phyloP scores from a whole-genome alignment of 1,284 basidiomycete genomes.

The Leccinum huronense region DNA sequence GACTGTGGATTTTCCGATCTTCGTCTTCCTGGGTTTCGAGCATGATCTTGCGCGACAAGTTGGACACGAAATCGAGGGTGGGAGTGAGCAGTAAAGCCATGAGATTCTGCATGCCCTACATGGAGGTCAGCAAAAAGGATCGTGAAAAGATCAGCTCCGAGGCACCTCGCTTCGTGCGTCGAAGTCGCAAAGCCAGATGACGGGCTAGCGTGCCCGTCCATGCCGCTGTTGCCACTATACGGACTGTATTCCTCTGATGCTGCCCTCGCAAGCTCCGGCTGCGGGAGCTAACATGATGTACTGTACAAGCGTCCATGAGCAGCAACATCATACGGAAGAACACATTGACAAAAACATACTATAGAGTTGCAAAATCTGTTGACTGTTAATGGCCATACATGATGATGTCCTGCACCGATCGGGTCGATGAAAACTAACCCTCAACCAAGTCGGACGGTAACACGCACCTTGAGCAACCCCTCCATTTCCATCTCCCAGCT shows the following conservation, averaged over 20 bases:
- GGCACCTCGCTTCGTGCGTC: slow-evolving; percentile 64
- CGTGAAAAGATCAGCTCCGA: neutral
- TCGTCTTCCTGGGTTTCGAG: slow-evolving; percentile 93
- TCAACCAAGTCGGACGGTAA: neutral
- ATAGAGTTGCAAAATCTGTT: slow-evolving; percentile 86
- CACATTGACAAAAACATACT: slow-evolving; percentile 43
- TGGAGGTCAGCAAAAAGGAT: slow-evolving; percentile 14
- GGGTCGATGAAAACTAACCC: slow-evolving; percentile 12
- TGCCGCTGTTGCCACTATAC: slow-evolving; percentile 76
- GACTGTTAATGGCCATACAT: slow-evolving; percentile 91
- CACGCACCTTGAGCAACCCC: slow-evolving; percentile 71
- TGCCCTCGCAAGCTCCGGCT: slow-evolving; percentile 67
- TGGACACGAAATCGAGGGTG: slow-evolving; percentile 92
- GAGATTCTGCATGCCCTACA: slow-evolving; percentile 46
- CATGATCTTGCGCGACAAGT: slow-evolving; percentile 94
- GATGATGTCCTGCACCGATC: slow-evolving; percentile 54
- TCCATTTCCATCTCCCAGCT: slow-evolving; percentile 88
- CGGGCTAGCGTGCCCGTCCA: slow-evolving; percentile 84
- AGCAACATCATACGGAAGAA: slow-evolving; percentile 36
- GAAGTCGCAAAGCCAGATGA: slow-evolving; percentile 77
- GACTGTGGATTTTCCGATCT: slow-evolving; percentile 64
- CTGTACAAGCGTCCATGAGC: slow-evolving; percentile 51
- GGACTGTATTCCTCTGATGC: slow-evolving; percentile 79
- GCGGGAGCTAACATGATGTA: slow-evolving; percentile 46
- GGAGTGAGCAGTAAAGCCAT: slow-evolving; percentile 68